Percentiles rank a stretch among this genome's conserved stretches.
phyloP scores from a whole-genome alignment of 2,329 filamentous ascomycete species.

The Huntiella decipiens region DNA sequence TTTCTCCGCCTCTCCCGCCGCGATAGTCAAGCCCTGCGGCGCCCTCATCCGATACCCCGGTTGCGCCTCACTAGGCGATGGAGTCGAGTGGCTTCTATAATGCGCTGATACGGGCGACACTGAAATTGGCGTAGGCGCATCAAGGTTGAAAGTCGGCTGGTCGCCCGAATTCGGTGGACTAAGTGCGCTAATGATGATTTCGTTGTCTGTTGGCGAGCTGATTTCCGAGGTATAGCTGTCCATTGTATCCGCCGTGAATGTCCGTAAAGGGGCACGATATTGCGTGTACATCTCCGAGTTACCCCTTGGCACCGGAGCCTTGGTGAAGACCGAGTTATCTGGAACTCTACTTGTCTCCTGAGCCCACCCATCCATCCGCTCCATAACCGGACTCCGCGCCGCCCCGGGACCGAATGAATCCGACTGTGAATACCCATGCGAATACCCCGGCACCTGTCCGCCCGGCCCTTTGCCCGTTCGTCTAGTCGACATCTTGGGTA shows the following conservation, averaged over 20 bases:
- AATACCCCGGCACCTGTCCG: not conserved
- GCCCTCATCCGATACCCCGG: not conserved
- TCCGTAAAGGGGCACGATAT: not conserved
- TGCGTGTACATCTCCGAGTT: not conserved
- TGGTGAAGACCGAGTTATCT: not conserved
- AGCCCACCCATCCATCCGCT: too few relatives aligned
- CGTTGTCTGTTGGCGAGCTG: constrained; percentile 3
- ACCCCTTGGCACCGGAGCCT: not conserved
- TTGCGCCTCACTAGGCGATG: not conserved
- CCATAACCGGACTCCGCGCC: too few relatives aligned
- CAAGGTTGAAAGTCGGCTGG: constrained; percentile 5
- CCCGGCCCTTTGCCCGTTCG: not conserved
- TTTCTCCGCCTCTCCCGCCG: not conserved
- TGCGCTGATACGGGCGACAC: not conserved
- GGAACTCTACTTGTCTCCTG: not conserved
- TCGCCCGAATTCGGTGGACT: constrained; percentile 1
- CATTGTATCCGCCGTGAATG: constrained; percentile 5
- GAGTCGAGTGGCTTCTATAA: constrained; percentile 6
- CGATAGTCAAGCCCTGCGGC: not conserved
- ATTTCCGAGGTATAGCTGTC: constrained; percentile 9
- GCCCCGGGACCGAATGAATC: not conserved
- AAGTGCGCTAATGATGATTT: constrained; percentile 7
- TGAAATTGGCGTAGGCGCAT: constrained; percentile 4
- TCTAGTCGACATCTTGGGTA: not conserved
- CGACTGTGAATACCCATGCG: not conserved